Conservation (phyloP, 2,329 filamentous ascomycete genomes). For the Verticillium klebahnii region DNA sequence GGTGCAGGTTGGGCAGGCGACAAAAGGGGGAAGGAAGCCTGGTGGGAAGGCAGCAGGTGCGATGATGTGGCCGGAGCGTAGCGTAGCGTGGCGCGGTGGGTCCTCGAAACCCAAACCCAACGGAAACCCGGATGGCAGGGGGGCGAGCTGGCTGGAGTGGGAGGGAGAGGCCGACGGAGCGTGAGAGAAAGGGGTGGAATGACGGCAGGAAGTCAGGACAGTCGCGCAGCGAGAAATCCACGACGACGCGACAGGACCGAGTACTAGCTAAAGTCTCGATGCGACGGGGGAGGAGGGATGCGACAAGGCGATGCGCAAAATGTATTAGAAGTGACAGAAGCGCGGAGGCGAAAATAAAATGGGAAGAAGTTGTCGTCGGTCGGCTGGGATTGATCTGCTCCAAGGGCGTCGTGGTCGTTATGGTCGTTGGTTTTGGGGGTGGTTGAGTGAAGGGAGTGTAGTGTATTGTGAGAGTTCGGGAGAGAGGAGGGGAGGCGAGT, state of each 20-base stretch:
- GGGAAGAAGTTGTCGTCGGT: background rate
- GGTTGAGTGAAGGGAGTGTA: background rate
- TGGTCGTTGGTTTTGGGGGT: background rate
- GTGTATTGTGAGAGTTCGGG: background rate
- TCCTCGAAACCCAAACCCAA: conserved; percentile 6
- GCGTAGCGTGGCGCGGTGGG: conserved; percentile 3
- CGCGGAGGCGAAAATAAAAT: conserved; percentile 9
- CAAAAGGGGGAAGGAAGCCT: conserved; percentile 1
- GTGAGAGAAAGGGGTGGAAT: background rate
- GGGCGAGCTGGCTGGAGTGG: conserved; percentile 11
- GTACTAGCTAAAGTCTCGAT: conserved; percentile 46
- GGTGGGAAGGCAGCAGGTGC: conserved; percentile 4
- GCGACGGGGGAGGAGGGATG: conserved; percentile 15
- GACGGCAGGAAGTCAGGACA: background rate
- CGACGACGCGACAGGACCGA: conserved; percentile 25
- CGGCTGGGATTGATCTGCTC: background rate
- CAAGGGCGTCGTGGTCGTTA: background rate
- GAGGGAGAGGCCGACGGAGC: conserved; percentile 4
- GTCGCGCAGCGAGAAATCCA: conserved; percentile 14
- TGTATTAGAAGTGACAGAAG: conserved; percentile 7
- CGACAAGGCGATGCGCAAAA: conserved; percentile 16
- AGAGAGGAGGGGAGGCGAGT: background rate
- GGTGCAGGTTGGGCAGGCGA: conserved; percentile 5
- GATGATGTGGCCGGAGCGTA: conserved; percentile 12
- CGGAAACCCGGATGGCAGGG: conserved; percentile 6